Evolutionary conservation across 306 rosid genomes (phyloP).

Genomic region (Boehmeria nivea): DNA sequence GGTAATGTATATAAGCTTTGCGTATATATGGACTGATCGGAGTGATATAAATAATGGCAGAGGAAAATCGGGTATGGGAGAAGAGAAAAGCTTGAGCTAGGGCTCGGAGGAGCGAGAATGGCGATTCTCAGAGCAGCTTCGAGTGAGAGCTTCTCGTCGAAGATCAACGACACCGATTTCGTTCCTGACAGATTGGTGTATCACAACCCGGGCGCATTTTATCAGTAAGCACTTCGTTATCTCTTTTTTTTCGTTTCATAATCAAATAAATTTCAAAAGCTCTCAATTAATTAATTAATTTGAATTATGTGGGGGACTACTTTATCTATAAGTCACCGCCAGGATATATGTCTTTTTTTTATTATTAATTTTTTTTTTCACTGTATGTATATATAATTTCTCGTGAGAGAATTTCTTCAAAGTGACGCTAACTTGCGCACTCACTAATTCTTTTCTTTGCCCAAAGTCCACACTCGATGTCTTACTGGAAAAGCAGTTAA

Average conservation of each 20-base stretch:
- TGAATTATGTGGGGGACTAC: not conserved
- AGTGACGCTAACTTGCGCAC: constrained; percentile 24
- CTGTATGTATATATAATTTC: not conserved
- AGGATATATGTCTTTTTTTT: too few relatives aligned
- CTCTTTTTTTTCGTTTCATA: not conserved
- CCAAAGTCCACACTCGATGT: constrained; percentile 4
- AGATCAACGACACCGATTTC: constrained; percentile 14
- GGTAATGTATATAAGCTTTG: not conserved
- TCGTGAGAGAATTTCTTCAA: constrained; percentile 9
- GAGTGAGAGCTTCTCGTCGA: constrained; percentile 9
- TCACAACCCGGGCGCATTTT: constrained; percentile 40
- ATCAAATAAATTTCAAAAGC: too few relatives aligned
- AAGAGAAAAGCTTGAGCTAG: constrained; percentile 32
- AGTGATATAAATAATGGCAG: not conserved
- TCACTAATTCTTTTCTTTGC: constrained; percentile 10
- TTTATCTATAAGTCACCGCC: not conserved
- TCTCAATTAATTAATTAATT: too few relatives aligned
- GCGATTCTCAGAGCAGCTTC: constrained; percentile 33
- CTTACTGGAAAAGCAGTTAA: constrained; percentile 4
- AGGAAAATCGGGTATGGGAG: constrained; percentile 11
- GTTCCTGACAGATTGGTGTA: constrained; percentile 23
- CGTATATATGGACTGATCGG: not conserved
- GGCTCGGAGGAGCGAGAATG: constrained; percentile 42
- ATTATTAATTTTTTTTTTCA: not conserved
- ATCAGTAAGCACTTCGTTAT: constrained; percentile 25